Conservation (phyloP, 805 yeast species). For the Candida maesae region DNA sequence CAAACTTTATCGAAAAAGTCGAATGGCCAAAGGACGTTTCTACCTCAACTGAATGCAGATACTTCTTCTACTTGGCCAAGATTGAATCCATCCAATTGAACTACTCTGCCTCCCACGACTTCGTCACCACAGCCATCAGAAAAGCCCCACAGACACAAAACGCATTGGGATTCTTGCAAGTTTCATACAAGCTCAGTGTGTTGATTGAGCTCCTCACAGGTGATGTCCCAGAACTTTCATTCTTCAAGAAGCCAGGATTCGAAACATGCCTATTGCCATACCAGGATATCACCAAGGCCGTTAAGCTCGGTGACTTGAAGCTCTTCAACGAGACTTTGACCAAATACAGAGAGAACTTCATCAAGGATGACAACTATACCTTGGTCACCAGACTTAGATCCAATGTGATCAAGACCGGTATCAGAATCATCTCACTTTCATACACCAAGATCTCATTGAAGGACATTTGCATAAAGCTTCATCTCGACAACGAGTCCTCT, state of each 20-base stretch:
- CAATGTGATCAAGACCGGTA: constrained; percentile 96
- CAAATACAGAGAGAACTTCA: constrained; percentile 56
- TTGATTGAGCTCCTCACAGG: constrained; percentile 93
- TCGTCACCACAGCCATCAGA: constrained; percentile 89
- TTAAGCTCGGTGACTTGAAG: constrained; percentile 84
- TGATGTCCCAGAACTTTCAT: constrained; percentile 87
- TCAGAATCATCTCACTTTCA: constrained; percentile 85
- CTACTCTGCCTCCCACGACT: constrained; percentile 86
- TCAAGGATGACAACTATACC: constrained; percentile 76
- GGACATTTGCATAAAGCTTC: constrained; percentile 90
- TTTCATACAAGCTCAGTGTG: constrained; percentile 83
- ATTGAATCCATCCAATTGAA: constrained; percentile 89
- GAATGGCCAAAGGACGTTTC: constrained; percentile 84
- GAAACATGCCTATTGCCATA: constrained; percentile 72
- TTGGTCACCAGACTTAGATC: constrained; percentile 88
- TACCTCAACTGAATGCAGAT: constrained; percentile 87
- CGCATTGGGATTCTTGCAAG: constrained; percentile 84
- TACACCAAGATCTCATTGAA: constrained; percentile 87
- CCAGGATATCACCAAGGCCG: constrained; percentile 84
- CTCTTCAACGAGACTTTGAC: constrained; percentile 69
- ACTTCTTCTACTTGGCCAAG: constrained; percentile 85
- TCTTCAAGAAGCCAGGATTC: constrained; percentile 62
- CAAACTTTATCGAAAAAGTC: constrained; percentile 82
- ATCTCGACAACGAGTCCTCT: constrained; percentile 89
- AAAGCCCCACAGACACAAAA: constrained; percentile 89